These are phyloP conservation scores for Ceriops zippeliana DNA, from an alignment of 345 rosid species.

Conservation along the genomic window DNA sequence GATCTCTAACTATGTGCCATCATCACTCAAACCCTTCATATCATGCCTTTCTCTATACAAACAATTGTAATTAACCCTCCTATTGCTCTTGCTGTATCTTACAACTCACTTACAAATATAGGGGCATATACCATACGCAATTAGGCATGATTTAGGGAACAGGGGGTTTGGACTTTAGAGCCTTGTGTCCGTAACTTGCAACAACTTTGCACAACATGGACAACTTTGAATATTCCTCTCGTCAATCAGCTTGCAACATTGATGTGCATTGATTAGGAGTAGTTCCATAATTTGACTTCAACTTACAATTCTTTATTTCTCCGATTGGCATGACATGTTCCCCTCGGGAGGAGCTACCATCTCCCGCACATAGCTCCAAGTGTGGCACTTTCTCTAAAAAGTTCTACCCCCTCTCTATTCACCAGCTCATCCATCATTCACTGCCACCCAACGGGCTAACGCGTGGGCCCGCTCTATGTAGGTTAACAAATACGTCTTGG, in stretches of 20 bases:
- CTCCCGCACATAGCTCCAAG: slow-evolving; percentile 15
- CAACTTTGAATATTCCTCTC: slow-evolving; percentile 12
- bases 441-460: slow-evolving; percentile 25
- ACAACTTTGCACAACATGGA: slow-evolving; percentile 23
- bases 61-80: neutral
- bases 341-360: slow-evolving; percentile 13
- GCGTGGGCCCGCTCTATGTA: slow-evolving; percentile 31
- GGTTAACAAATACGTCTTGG: neutral
- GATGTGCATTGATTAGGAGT: slow-evolving; percentile 15
- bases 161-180: slow-evolving; percentile 8
- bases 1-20: slow-evolving; percentile 9
- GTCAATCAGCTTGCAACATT: neutral
- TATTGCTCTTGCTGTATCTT: neutral
- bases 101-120: neutral
- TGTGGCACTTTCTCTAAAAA: neutral
- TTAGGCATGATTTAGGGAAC: no score
- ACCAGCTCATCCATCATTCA: slow-evolving; percentile 31
- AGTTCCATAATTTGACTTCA: slow-evolving; percentile 22
- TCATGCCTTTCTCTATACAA: slow-evolving; percentile 18
- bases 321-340: slow-evolving; percentile 31
- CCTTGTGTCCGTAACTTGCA: slow-evolving; percentile 22
- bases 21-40: slow-evolving; percentile 29
- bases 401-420: slow-evolving; percentile 1
- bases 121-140: neutral
- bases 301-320: slow-evolving; percentile 22